Evolutionary conservation across 306 rosid genomes (phyloP), one percentile per base, ranked within the genome.

Genomic region (Herpetospermum pedunculosum): DNA sequence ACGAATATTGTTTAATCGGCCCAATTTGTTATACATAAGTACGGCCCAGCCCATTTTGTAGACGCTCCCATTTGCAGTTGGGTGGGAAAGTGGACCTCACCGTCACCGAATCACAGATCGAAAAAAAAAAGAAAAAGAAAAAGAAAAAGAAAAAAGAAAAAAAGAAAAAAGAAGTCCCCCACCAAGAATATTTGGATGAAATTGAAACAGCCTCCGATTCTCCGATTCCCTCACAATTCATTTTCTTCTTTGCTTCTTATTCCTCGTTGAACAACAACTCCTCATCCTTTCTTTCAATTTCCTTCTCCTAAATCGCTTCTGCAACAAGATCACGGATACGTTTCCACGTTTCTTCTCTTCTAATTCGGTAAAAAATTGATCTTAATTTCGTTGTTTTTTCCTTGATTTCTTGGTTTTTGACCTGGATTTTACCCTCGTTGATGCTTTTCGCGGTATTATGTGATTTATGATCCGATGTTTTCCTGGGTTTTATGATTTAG

Each of bases 271-370:
- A n/a, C 14, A 64, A 64, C 32, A 14, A 6, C 23, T 25, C 53
- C 12, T 68, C 35, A 14, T 3, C 32, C 71, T 70, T 16, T 19
- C 0, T 53, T 70, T 16, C 52, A 38, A 41, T 26, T 30, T 37
- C 14, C 55, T 54, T 74, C 15, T 47, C 83, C 65, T 72, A 71
- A 76, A 85, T 91, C 90, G 81, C 77, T 78, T 46, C 58, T 18
- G n/a, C 67, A 16, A 41, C 60, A 11, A 8, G 21, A 35, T 72
- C 76, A 69, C 78, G 74, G 32, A 40, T 52, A 23, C 15, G 41
- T 43, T 74, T 73, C 40, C 41, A 14, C 28, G 38, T 40, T 44
- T 58, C 47, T 0, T 32, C 14, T 30, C 44, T 43, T 59, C 77
- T 26, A 6, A 41, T 59, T 49, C 65, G 77, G 77, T 75, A 57